phyloP scores from a whole-genome alignment of 169 alveolate species.

The Eimeria necatrix region DNA sequence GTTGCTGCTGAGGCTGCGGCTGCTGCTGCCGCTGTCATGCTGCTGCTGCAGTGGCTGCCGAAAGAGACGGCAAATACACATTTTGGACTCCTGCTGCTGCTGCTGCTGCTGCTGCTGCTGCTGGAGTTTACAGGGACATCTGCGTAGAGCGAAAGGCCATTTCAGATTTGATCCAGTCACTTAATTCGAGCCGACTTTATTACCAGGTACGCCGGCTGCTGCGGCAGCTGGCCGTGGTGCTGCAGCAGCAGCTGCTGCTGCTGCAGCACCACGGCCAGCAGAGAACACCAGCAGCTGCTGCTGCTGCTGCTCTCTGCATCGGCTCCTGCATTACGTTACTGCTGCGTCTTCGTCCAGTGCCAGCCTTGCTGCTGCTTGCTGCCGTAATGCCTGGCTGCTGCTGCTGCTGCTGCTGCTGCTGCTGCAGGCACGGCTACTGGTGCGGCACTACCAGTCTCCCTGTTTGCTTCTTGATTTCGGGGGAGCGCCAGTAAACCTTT shows the following conservation, averaged over 20 bases:
- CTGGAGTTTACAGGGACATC: constrained; percentile 42
- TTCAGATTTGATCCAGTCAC: constrained; percentile 77
- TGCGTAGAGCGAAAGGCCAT: constrained; percentile 84
- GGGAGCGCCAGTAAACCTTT: neutral
- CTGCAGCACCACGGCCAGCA: neutral
- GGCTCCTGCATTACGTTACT: no score
- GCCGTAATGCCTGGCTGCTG: neutral
- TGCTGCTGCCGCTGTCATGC: no score
- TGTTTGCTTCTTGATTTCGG: constrained; percentile 77
- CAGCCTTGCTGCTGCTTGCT: neutral
- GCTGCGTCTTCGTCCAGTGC: no score
- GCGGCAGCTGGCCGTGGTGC: constrained; percentile 11
- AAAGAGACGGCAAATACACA: no score
- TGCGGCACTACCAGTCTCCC: constrained; percentile 76
- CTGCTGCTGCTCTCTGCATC: neutral
- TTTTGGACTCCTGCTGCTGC: neutral
- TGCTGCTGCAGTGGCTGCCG: neutral
- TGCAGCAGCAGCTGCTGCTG: constrained; percentile 42
- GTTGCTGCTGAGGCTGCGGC: no score
- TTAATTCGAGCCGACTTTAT: constrained; percentile 80
- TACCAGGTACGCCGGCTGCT: constrained; percentile 64
- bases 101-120: neutral
- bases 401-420: neutral
- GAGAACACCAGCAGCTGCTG: neutral
- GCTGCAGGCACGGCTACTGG: constrained; percentile 79